Percentiles rank a stretch among this genome's conserved stretches.
These are phyloP conservation scores for Leucosporidium scottii DNA, from an alignment of 768 basidiomycete genomes.

Conservation along the genomic window DNA sequence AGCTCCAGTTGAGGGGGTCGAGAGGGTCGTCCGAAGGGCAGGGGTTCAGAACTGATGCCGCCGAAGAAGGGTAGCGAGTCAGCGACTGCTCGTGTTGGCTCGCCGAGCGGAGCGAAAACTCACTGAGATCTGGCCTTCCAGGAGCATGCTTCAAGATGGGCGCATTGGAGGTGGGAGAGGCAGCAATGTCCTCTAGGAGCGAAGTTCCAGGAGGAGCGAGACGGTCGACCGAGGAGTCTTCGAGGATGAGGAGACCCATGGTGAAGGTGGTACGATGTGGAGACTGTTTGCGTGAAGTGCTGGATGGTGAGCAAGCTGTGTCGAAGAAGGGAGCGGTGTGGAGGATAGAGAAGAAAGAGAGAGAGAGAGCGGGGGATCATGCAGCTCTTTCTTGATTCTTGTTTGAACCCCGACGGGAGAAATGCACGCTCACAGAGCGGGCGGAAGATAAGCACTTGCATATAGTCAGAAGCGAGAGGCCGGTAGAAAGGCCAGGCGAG, in stretches of 20 bases:
- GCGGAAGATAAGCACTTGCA: too few relatives aligned
- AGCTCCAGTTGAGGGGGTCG: conserved; percentile 5
- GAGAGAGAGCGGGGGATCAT: too few relatives aligned
- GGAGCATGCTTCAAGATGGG: conserved; percentile 3
- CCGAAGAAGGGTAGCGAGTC: too few relatives aligned
- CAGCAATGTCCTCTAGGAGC: background rate
- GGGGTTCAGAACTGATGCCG: conserved; percentile 1
- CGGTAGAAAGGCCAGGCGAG: too few relatives aligned
- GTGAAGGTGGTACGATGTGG: background rate
- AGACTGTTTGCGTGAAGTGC: background rate
- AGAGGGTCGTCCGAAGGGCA: background rate
- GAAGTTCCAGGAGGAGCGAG: background rate
- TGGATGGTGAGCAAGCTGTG: too few relatives aligned
- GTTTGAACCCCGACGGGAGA: too few relatives aligned
- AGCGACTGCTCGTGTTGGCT: background rate
- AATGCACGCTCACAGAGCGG: too few relatives aligned
- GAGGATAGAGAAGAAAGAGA: too few relatives aligned
- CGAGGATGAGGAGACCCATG: background rate
- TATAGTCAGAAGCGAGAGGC: too few relatives aligned
- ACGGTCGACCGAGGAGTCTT: background rate
- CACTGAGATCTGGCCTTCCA: conserved; percentile 3
- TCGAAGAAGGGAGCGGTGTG: too few relatives aligned
- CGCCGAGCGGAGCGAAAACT: background rate
- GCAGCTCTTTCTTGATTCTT: too few relatives aligned
- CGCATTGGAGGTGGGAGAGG: background rate